phyloP scores from a whole-genome alignment of 345 rosid species.

The Zanthoxylum bungeanum region DNA sequence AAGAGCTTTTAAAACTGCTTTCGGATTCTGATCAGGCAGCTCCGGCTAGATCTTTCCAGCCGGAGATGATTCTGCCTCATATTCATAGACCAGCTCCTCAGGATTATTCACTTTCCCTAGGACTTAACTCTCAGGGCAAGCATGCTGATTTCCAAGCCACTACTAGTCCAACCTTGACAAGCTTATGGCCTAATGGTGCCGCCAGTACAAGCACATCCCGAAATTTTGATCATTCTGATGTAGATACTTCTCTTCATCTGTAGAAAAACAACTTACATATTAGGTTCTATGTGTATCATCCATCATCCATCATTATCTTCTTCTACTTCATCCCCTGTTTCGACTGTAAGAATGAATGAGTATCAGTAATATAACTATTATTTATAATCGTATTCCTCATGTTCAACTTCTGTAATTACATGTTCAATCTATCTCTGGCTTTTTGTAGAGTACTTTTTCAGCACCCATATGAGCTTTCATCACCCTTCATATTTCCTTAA shows the following conservation, averaged over 20 bases:
- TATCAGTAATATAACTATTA: slow-evolving; percentile 2
- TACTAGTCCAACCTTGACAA: slow-evolving; percentile 16
- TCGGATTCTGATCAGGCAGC: slow-evolving; percentile 22
- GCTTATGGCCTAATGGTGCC: slow-evolving; percentile 30
- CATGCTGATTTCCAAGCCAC: slow-evolving; percentile 15
- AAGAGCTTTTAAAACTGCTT: slow-evolving; percentile 43
- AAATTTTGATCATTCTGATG: slow-evolving; percentile 45
- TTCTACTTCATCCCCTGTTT: background rate
- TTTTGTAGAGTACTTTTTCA: background rate
- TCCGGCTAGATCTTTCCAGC: slow-evolving; percentile 19
- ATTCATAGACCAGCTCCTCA: slow-evolving; percentile 20
- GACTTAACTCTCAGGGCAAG: slow-evolving; percentile 28
- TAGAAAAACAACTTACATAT: slow-evolving; percentile 23
- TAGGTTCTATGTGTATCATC: slow-evolving; percentile 6
- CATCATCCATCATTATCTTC: background rate
- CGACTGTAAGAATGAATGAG: slow-evolving; percentile 12
- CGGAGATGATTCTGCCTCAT: slow-evolving; percentile 19
- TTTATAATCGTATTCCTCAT: background rate
- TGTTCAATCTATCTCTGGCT: slow-evolving; percentile 3
- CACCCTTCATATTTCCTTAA: background rate
- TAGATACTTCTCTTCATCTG: slow-evolving; percentile 78
- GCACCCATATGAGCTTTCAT: background rate
- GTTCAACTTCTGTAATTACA: background rate
- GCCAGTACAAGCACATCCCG: slow-evolving; percentile 26
- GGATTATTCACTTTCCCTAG: slow-evolving; percentile 43